These are phyloP conservation scores for Microascus cirrosus DNA, from an alignment of 2,329 filamentous ascomycete genomes.

Conservation along the genomic window DNA sequence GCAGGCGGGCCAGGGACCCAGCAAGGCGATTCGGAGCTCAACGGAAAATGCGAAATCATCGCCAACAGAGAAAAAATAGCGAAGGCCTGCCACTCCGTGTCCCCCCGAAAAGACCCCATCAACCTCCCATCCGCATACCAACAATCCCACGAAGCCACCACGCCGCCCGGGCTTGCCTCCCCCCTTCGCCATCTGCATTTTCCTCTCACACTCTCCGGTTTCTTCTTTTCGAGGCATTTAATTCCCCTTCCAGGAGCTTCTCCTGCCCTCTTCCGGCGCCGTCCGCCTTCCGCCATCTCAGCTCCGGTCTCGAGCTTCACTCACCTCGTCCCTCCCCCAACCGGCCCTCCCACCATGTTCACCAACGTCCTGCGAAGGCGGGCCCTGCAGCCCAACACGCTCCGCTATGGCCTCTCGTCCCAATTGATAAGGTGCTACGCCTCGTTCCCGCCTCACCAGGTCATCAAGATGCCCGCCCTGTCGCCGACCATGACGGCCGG, in stretches of 20 bases:
- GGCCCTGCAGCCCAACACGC: constrained; percentile 2
- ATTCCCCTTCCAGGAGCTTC: neutral
- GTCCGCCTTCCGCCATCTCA: neutral
- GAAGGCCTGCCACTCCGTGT: neutral
- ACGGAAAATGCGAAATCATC: constrained; percentile 6
- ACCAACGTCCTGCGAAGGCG: constrained; percentile 2
- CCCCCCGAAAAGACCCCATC: neutral
- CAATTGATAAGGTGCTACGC: constrained; percentile 51
- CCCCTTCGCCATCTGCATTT: neutral
- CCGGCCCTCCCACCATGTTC: constrained; percentile 4
- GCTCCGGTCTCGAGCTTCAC: neutral
- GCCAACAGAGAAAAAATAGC: constrained; percentile 5
- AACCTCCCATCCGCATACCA: neutral
- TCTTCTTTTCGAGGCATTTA: neutral
- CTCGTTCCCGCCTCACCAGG: constrained; percentile 85
- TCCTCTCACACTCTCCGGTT: neutral
- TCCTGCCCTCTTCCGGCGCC: neutral
- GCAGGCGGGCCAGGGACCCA: neutral
- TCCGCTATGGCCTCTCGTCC: constrained; percentile 3
- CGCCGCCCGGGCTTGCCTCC: neutral
- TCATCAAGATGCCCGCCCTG: constrained; percentile 96
- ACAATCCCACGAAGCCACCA: neutral
- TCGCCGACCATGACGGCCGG: constrained; percentile 96
- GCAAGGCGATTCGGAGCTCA: constrained; percentile 4
- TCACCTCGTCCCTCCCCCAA: neutral